Evolutionary conservation across 2,329 filamentous ascomycete species (phyloP), one percentile per base, ranked within the genome.

Genomic region (Fusarium sp.): DNA sequence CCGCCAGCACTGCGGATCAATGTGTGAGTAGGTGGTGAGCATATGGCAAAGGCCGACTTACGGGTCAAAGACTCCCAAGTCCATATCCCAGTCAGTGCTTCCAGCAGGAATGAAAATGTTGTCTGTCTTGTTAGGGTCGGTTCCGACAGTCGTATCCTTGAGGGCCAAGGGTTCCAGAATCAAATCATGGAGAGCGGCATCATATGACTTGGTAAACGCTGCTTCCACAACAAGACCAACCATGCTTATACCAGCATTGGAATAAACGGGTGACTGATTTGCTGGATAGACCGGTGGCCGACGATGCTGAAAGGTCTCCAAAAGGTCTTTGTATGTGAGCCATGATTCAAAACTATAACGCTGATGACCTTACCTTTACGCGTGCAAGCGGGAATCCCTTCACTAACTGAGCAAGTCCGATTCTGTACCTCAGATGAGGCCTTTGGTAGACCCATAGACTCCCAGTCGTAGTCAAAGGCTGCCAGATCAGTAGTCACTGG

Each of bases 21-120:
- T 1, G 3, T 7, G 30, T 64, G 4, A 64, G 23, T 0, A 1
- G 7, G 3, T 30, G 1, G 11, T 31, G 28, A 4, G 1, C 30
- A 23, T 15, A 6, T 1, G 13, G 3, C 11, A 15, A 9, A 12
- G 0, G 12, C 10, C 1, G 1, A 37, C 57, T 13, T 23, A 44
- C 61, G 61, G 36, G 12, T 34, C 31, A 6, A 62, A 64, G 13
- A 62, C 15, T 3, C 61, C 43, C 9, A 62, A n/a, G 2, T 62
- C 50, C 13, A 46, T 40, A 6, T 57, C 28, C 58, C 61, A 64
- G 3, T 50, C 50, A 27, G 11, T 6, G 2, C 28, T 47, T 23
- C 43, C 37, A 2, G 40, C 16, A 0, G 61, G 58, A 15, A 64
- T 46, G 0, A 55, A 62, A 36, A 62, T 62, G 2, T 39, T 43